A percentile compares a stretch with the other conserved stretches of the same genome.
Conservation (phyloP, 345 rosid genomes). For the Eucalyptus victrix region DNA sequence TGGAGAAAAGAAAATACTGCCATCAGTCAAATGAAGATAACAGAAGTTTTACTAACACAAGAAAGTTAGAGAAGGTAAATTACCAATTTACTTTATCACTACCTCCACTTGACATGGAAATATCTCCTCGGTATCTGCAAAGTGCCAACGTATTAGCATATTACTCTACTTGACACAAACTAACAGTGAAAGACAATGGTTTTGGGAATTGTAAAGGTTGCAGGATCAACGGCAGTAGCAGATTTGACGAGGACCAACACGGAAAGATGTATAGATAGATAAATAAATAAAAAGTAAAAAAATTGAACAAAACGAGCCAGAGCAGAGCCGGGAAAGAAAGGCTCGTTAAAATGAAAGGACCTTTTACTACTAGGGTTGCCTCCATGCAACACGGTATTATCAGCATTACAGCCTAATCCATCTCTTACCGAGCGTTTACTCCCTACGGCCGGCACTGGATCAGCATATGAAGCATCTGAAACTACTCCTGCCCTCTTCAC, state of each 20-base stretch:
- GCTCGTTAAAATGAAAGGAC: background rate
- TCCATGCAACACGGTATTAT: background rate
- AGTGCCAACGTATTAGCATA: background rate
- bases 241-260: background rate
- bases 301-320: background rate
- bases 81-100: too few species aligned
- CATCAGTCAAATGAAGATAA: too few species aligned
- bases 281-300: too few species aligned
- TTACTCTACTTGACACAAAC: too few species aligned
- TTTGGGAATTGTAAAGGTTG: background rate
- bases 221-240: background rate
- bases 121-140: background rate
- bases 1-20: too few species aligned
- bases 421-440: too few species aligned
- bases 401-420: background rate
- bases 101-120: background rate
- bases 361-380: background rate
- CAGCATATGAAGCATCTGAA: constrained; percentile 6
- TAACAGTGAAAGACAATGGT: background rate
- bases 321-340: background rate
- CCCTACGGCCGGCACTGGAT: background rate
- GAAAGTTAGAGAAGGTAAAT: too few species aligned
- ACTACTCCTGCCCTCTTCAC: constrained; percentile 50
- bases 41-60: too few species aligned
- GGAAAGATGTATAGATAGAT: background rate